Evolutionary conservation across 768 basidiomycete genomes (phyloP).

Genomic region (Solioccasus polychromus): DNA sequence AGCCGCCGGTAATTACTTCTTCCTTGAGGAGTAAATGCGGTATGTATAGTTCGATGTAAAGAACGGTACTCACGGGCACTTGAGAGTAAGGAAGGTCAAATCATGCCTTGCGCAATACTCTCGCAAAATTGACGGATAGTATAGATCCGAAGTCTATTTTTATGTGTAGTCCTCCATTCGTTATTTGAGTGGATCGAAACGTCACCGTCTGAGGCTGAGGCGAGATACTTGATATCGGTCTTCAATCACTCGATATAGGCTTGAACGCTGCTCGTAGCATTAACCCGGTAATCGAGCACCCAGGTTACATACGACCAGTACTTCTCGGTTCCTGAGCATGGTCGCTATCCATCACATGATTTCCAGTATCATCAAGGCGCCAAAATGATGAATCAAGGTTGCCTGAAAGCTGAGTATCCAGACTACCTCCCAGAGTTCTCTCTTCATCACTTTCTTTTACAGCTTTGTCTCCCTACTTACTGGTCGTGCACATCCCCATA

Average conservation of each 20-base stretch:
- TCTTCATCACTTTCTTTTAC: background rate
- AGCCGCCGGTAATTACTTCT: conserved; percentile 89
- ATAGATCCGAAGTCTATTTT: conserved; percentile 9
- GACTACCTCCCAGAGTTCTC: background rate
- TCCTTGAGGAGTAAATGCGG: conserved; percentile 70
- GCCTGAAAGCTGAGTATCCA: background rate
- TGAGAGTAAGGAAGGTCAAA: conserved; percentile 13
- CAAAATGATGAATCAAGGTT: background rate
- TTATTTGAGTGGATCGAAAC: conserved; percentile 10
- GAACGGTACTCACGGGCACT: background rate
- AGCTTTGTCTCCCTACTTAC: too few relatives aligned
- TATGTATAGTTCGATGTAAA: background rate
- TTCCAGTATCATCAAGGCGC: background rate
- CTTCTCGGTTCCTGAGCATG: background rate
- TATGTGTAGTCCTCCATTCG: conserved; percentile 9
- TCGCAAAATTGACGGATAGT: conserved; percentile 9
- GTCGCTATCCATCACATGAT: too few relatives aligned
- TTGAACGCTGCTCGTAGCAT: background rate
- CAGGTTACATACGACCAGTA: background rate
- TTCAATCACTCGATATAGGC: background rate
- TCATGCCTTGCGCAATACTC: conserved; percentile 2
- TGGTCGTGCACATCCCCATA: background rate
- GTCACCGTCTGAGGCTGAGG: background rate
- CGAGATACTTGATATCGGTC: background rate
- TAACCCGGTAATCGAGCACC: background rate